Conservation (phyloP, 352 stramenopile species). For the Ophiocytium majus region DNA sequence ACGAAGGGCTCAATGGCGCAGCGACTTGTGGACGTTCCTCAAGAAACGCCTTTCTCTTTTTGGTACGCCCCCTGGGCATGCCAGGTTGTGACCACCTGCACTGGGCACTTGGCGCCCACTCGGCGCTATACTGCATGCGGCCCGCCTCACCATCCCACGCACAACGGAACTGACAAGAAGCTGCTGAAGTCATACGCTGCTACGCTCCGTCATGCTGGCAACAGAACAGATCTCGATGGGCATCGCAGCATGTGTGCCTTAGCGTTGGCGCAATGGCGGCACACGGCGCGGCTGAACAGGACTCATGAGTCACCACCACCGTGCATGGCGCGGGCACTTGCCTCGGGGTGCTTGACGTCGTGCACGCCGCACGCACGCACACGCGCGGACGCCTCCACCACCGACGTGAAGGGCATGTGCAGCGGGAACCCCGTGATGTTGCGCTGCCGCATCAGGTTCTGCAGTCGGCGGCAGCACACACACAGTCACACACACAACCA, state of each 20-base stretch:
- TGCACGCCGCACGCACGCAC: conserved; percentile 85
- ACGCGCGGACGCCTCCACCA: conserved; percentile 68
- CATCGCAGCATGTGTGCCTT: not conserved
- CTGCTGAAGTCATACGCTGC: not conserved
- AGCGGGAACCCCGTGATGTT: conserved; percentile 74
- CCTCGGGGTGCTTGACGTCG: conserved; percentile 69
- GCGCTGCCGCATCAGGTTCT: conserved; percentile 21
- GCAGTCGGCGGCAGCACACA: too few species aligned
- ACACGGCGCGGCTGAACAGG: not conserved
- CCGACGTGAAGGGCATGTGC: conserved; percentile 79
- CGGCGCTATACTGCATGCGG: too few species aligned
- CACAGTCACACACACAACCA: too few species aligned
- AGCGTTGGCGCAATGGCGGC: not conserved
- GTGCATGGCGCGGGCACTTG: too few species aligned
- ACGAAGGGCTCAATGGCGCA: too few species aligned
- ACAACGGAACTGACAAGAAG: not conserved
- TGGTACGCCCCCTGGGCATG: too few species aligned
- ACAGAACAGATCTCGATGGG: not conserved
- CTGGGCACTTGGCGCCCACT: too few species aligned
- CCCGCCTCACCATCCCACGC: not conserved
- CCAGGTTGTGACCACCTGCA: too few species aligned
- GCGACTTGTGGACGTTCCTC: too few species aligned
- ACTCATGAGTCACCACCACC: too few species aligned
- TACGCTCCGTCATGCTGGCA: not conserved
- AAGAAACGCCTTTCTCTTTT: too few species aligned